Evolutionary conservation across 768 basidiomycete species (phyloP), one percentile per base, ranked within the genome.

Genomic region (Suillus plorans): DNA sequence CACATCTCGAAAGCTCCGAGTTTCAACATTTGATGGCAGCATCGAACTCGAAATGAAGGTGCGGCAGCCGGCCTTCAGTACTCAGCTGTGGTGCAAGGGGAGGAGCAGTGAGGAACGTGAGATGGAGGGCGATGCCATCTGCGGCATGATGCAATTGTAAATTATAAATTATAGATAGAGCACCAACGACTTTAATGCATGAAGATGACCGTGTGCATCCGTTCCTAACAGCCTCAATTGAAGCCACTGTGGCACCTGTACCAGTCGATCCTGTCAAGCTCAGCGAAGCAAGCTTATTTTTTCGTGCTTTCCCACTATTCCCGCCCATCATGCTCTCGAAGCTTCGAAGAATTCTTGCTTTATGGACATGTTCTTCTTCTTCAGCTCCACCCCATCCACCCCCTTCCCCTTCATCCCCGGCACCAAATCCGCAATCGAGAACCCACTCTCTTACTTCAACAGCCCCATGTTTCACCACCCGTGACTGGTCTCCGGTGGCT

Each of bases 271-370:
- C 20, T 31, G 90, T 85, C 50, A 98, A 76, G 68, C 87, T 25
- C 50, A 82, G 78, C 39, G 64, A 71, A 44, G 56, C 65, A 41
- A 50, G 64, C 58, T 66, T 67, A 67, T 68, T 71, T 41, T 68
- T 69, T 64, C 62, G 73, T 60, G 67, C 67, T 63, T 66, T 74
- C 34, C 70, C 63, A 13, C 69, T 36, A 64, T 74, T 78, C 66
- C 80, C 77, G 44, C 80, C 87, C 82, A 94, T 80, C 93, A 94
- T 94, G 68, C 86, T 94, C 79, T 89, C 89, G 71, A 96, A 95
- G 73, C 94, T 95, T 68, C 86, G 79, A 61, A 95, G 90, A 69
- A 92, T 94, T 77, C 89, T 81, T 50, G 86, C 70, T 74, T 94
- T 92, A 63, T 81, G 77, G 57, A 69, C 73, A 60, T 77, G 68